phyloP scores from a whole-genome alignment of 352 stramenopile genomes.

The Chrysophaeum taylorii region DNA sequence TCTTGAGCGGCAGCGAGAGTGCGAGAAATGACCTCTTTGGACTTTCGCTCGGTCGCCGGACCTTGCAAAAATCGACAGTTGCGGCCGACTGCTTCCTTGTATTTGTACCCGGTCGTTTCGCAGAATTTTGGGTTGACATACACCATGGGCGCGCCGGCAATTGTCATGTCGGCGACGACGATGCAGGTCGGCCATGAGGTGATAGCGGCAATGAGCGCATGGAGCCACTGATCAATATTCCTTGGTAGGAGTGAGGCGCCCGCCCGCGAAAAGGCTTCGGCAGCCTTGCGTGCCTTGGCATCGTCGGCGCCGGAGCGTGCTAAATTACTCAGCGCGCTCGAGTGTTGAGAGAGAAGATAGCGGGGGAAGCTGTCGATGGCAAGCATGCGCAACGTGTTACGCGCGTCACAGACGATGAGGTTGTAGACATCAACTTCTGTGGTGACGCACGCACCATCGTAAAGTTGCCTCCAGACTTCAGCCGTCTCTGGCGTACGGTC shows the following conservation, averaged over 20 bases:
- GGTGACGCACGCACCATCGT: too few species aligned
- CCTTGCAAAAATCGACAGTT: constrained; percentile 36
- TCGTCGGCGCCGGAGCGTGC: neutral
- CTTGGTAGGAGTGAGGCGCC: neutral
- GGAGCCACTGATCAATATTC: constrained; percentile 29
- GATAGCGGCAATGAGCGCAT: constrained; percentile 18
- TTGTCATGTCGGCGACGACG: constrained; percentile 26
- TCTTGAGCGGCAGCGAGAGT: constrained; percentile 20
- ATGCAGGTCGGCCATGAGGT: constrained; percentile 28
- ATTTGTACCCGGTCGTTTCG: constrained; percentile 29
- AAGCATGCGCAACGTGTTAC: constrained; percentile 28
- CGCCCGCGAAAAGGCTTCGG: too few species aligned
- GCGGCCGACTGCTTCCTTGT: constrained; percentile 32
- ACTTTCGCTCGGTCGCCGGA: constrained; percentile 27
- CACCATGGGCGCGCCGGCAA: constrained; percentile 26
- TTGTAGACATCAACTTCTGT: too few species aligned
- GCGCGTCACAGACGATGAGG: too few species aligned
- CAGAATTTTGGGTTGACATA: constrained; percentile 33
- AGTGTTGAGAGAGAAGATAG: constrained; percentile 33
- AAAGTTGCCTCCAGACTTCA: too few species aligned
- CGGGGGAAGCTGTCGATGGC: constrained; percentile 32
- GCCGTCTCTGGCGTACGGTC: too few species aligned
- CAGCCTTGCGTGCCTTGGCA: neutral
- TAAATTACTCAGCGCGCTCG: constrained; percentile 24
- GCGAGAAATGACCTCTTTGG: constrained; percentile 24